phyloP scores from a whole-genome alignment of 2,329 filamentous ascomycete genomes.

The Coniella lustricola region DNA sequence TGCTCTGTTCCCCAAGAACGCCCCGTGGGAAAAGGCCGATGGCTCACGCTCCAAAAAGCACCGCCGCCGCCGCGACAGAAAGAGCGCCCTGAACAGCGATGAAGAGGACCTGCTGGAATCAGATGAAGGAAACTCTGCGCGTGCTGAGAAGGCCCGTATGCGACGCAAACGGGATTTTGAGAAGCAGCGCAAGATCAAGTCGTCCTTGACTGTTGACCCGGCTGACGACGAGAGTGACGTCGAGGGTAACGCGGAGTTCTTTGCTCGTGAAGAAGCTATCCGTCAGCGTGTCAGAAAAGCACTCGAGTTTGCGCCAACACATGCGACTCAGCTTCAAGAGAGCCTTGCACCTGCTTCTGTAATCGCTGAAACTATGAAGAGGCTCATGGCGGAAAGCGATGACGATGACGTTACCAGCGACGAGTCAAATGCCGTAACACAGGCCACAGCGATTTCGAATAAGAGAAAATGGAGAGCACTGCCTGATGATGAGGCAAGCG shows the following conservation, averaged over 20 bases:
- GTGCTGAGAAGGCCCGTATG: constrained; percentile 19
- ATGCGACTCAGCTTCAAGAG: constrained; percentile 12
- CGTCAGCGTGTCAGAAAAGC: constrained; percentile 44
- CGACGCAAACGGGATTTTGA: constrained; percentile 65
- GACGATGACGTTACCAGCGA: constrained; percentile 13
- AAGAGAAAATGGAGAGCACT: constrained; percentile 26
- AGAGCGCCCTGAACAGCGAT: constrained; percentile 33
- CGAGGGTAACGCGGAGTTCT: constrained; percentile 63
- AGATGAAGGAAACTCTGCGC: constrained; percentile 46
- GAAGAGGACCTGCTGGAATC: constrained; percentile 37
- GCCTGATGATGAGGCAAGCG: constrained; percentile 25
- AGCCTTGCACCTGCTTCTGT: constrained; percentile 11
- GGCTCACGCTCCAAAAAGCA: constrained; percentile 55
- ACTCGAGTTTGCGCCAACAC: constrained; percentile 19
- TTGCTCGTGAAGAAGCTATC: constrained; percentile 62
- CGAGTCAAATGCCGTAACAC: constrained; percentile 1
- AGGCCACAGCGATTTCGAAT: constrained; percentile 15
- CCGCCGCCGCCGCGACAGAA: constrained; percentile 39
- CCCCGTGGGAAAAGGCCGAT: constrained; percentile 19
- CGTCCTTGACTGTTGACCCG: constrained; percentile 69
- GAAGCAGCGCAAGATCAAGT: constrained; percentile 75
- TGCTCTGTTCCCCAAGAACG: constrained; percentile 62
- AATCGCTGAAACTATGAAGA: constrained; percentile 18
- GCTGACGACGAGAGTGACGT: constrained; percentile 91
- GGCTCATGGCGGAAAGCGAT: constrained; percentile 16